Evolutionary conservation across 257 asterid species (phyloP).

Genomic region (Rauvolfia tetraphylla): DNA sequence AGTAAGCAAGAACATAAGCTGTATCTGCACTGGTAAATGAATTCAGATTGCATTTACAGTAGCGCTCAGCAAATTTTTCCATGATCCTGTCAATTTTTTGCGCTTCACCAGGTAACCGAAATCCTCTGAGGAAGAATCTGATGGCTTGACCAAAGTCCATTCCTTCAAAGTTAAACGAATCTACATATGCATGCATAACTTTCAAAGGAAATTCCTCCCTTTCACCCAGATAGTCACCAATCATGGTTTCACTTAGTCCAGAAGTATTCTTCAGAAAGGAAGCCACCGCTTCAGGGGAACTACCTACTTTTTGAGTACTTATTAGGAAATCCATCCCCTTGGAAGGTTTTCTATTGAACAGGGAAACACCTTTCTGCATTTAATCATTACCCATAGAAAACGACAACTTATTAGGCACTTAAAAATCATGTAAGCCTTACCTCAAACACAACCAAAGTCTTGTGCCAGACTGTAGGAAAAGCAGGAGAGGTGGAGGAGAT

Average conservation of each 20-base stretch:
- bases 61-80: conserved; percentile 99
- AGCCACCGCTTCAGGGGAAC: conserved; percentile 91
- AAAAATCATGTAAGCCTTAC: background rate
- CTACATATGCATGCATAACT: conserved; percentile 98
- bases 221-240: conserved; percentile 98
- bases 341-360: conserved; percentile 94
- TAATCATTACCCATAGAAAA: conserved; percentile 12
- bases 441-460: conserved; percentile 1
- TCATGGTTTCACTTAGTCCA: conserved; percentile 82
- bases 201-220: conserved; percentile 92
- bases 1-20: conserved; percentile 96
- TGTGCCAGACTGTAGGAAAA: background rate
- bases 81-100: conserved; percentile 97
- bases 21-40: conserved; percentile 96
- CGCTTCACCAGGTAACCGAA: conserved; percentile 98
- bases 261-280: conserved; percentile 77
- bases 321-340: conserved; percentile 91
- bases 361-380: conserved; percentile 91
- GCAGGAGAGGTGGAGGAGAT: background rate
- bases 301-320: conserved; percentile 70
- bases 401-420: background rate
- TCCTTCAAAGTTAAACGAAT: conserved; percentile 82
- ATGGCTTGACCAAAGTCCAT: conserved; percentile 96
- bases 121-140: conserved; percentile 89
- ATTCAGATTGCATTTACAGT: conserved; percentile 90